Conservation (phyloP, 1,139 yeast species). For the Kodamaea ohmeri region DNA sequence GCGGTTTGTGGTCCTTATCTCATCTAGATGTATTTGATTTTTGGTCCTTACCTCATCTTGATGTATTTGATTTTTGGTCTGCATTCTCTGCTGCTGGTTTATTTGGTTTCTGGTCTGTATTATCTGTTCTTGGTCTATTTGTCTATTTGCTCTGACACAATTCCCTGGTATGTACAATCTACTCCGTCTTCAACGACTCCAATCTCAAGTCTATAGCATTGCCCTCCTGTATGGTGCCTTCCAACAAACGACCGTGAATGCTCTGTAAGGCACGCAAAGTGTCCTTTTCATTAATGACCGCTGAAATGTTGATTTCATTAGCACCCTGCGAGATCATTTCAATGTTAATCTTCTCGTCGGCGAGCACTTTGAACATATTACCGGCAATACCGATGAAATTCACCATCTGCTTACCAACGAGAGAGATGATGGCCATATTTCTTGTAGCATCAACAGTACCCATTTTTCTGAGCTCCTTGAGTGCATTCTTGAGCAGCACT, state of each 20-base stretch:
- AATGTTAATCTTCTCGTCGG: slow-evolving; percentile 87
- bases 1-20: too few species aligned
- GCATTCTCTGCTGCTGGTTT: too few species aligned
- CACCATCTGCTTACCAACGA: slow-evolving; percentile 97
- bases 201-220: slow-evolving; percentile 33
- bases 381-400: slow-evolving; percentile 97
- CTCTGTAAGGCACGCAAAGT: slow-evolving; percentile 83
- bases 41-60: too few species aligned
- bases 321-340: slow-evolving; percentile 99
- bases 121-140: too few species aligned
- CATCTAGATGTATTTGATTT: too few species aligned
- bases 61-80: too few species aligned
- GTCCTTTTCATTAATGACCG: slow-evolving; percentile 84
- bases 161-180: slow-evolving; percentile 2
- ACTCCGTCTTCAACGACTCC: slow-evolving; percentile 28
- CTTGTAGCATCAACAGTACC: slow-evolving; percentile 89
- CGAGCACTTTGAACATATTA: slow-evolving; percentile 90
- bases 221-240: slow-evolving; percentile 30
- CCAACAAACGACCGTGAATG: slow-evolving; percentile 75
- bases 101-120: too few species aligned
- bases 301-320: slow-evolving; percentile 92
- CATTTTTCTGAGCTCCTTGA: slow-evolving; percentile 70
- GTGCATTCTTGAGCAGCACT: slow-evolving; percentile 59
- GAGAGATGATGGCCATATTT: slow-evolving; percentile 84
- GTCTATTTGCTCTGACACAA: too few species aligned